Evolutionary conservation across 129 eudicot genomes (phyloP).

Genomic region (Pittosporum tobira): DNA sequence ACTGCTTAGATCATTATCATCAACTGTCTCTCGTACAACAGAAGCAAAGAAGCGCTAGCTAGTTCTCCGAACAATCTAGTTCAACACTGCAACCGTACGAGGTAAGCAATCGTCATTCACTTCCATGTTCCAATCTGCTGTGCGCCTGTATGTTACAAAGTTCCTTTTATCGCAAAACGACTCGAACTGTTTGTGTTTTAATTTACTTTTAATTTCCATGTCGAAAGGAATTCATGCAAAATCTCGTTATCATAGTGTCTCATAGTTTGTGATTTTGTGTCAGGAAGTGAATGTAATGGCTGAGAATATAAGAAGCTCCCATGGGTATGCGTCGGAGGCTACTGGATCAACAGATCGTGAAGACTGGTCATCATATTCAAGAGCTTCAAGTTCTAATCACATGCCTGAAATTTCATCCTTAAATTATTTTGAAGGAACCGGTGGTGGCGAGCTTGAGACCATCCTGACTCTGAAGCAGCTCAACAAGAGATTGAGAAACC

Average conservation of each 20-base stretch:
- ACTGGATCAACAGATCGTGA: not conserved
- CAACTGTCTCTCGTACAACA: slow-evolving; percentile 1
- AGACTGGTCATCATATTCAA: slow-evolving; percentile 1
- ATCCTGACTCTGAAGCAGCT: slow-evolving; percentile 16
- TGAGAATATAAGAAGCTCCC: slow-evolving; percentile 6
- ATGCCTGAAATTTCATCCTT: not conserved
- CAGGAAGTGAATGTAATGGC: not conserved
- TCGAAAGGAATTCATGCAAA: not conserved
- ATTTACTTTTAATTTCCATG: too few relatives aligned
- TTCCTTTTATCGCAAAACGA: too few relatives aligned
- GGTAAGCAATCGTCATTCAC: slow-evolving; percentile 18
- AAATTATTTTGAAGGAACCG: not conserved
- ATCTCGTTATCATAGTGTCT: not conserved
- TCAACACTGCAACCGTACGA: slow-evolving; percentile 19
- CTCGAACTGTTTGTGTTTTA: too few relatives aligned
- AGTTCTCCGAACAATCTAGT: not conserved
- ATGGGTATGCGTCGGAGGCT: slow-evolving; percentile 8
- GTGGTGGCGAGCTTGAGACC: not conserved
- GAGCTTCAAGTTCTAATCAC: slow-evolving; percentile 9
- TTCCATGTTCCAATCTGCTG: not conserved
- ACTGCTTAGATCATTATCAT: not conserved
- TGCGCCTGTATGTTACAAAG: too few relatives aligned
- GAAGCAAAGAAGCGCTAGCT: slow-evolving; percentile 4
- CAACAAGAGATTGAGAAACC: slow-evolving; percentile 34
- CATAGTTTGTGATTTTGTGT: too few relatives aligned